Percentiles rank a stretch among this genome's conserved stretches.
phyloP scores from a whole-genome alignment of 345 rosid species.

The Linum usitatissimum region DNA sequence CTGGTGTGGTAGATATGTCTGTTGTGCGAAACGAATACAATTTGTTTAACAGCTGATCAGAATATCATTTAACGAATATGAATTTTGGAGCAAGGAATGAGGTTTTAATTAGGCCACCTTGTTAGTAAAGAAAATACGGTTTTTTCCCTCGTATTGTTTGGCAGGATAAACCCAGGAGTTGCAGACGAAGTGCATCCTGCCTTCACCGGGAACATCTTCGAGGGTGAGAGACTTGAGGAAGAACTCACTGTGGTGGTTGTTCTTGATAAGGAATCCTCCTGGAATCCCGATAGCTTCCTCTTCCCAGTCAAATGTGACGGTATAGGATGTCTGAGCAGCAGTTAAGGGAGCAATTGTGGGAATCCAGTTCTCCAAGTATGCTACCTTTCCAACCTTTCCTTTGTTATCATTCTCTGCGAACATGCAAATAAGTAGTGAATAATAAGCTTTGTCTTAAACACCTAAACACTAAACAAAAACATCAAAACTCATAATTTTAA shows the following conservation, averaged over 20 bases:
- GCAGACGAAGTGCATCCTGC: conserved; percentile 36
- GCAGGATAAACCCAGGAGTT: conserved; percentile 42
- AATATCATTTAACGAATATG: background rate
- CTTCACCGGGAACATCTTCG: conserved; percentile 32
- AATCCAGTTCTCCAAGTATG: conserved; percentile 26
- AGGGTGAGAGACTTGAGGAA: conserved; percentile 32
- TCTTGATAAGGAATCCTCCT: conserved; percentile 29
- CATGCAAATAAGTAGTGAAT: too few species aligned
- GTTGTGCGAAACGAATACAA: background rate
- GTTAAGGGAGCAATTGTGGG: conserved; percentile 14
- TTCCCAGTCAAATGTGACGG: conserved; percentile 28
- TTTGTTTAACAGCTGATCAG: too few species aligned
- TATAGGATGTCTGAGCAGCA: conserved; percentile 25
- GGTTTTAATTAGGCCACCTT: conserved; percentile 15
- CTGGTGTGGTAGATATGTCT: conserved; percentile 27
- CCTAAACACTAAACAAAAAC: too few species aligned
- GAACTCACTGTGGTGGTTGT: conserved; percentile 34
- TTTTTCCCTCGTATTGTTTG: conserved; percentile 14
- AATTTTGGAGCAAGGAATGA: background rate
- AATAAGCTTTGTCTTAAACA: too few species aligned
- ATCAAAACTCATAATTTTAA: too few species aligned
- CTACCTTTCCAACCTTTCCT: conserved; percentile 28
- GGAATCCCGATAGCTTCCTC: conserved; percentile 27
- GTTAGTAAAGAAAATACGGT: conserved; percentile 34
- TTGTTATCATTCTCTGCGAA: conserved; percentile 18